phyloP scores from a whole-genome alignment of 495 filamentous ascomycete species.

The Tirmania nivea region DNA sequence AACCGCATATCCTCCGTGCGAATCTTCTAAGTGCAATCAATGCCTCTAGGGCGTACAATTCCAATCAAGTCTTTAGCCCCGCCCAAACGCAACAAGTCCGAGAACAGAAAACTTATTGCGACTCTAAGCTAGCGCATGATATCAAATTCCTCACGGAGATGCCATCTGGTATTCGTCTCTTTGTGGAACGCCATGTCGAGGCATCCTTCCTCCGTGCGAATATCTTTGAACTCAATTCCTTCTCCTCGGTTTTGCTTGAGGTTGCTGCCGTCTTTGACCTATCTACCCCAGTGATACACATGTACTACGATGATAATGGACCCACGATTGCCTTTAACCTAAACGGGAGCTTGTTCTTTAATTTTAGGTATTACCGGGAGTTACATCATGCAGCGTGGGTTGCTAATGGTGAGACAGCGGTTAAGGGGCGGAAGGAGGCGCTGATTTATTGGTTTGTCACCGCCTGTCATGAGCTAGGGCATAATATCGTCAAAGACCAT shows the following conservation, averaged over 20 bases:
- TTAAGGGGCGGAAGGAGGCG: slow-evolving; percentile 36
- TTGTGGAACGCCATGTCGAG: slow-evolving; percentile 32
- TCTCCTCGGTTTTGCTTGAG: slow-evolving; percentile 48
- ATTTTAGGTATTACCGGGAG: slow-evolving; percentile 30
- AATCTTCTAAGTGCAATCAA: slow-evolving; percentile 64
- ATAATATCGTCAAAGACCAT: slow-evolving; percentile 68
- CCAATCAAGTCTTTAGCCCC: slow-evolving; percentile 42
- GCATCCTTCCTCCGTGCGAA: slow-evolving; percentile 40
- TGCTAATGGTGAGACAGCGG: background rate
- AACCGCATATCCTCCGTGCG: slow-evolving; percentile 32
- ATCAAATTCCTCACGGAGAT: slow-evolving; percentile 51
- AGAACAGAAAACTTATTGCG: slow-evolving; percentile 77
- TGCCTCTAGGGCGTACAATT: slow-evolving; percentile 59
- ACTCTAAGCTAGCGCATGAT: slow-evolving; percentile 41
- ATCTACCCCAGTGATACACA: slow-evolving; percentile 38
- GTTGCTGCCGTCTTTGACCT: slow-evolving; percentile 50
- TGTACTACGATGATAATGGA: slow-evolving; percentile 64
- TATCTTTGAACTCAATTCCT: slow-evolving; percentile 39
- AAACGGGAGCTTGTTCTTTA: slow-evolving; percentile 76
- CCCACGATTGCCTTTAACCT: slow-evolving; percentile 84
- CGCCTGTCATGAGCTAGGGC: slow-evolving; percentile 78
- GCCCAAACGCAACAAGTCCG: slow-evolving; percentile 53
- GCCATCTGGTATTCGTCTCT: slow-evolving; percentile 48
- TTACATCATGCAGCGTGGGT: slow-evolving; percentile 1
- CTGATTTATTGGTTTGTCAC: slow-evolving; percentile 81